Evolutionary conservation across 139 green algal genomes (phyloP), one percentile per base, ranked within the genome.

Genomic region (Chlamydomonas eustigma): DNA sequence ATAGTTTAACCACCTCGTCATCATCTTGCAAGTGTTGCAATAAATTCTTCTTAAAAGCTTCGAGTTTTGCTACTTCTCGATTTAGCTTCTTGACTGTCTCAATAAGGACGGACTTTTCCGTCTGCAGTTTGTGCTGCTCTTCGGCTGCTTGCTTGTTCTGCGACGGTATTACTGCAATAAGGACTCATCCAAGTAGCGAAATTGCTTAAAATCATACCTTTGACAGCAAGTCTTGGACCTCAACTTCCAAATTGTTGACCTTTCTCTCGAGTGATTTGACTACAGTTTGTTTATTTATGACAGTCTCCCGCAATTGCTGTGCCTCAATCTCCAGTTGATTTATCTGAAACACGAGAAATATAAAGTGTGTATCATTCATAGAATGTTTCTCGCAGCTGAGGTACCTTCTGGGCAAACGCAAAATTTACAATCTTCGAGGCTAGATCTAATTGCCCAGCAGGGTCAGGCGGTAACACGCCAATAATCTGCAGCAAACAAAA

Each of bases 51-150:
- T 94, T 94, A 84, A 95, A 94, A 31, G 79, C 78, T 67, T 94
- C 88, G 50, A 95, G 80, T 75, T 89, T 88, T 5, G 85, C 83
- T 1, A 93, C 79, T 64, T 95, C 89, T n/a, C 85, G 66, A 82
- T 95, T 93, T 50, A 95, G 79, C 68, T 88, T 87, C 73, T 92
- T 90, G 1, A 95, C 87, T 8, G 90, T 93, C 34, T 89, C 84
- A 67, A 93, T 90, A 3, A 95, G 83, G 0, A 88, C 85, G 2
- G 65, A 76, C 78, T 92, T 93, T 37, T 95, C 90, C 3, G 71
- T 76, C 28, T 77, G 44, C 35, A 93, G 82, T 69, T 87, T 83
- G 51, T 85, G 82, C 68, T 86, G 73, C 51, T 91, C 88, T 34
- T 89, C 78, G 22, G 83, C 12, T 0, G 77, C 78, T 50, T 80